Evolutionary conservation across 2,329 filamentous ascomycete species (phyloP), one percentile per base, ranked within the genome.

Genomic region (Penicillium oxalicum): DNA sequence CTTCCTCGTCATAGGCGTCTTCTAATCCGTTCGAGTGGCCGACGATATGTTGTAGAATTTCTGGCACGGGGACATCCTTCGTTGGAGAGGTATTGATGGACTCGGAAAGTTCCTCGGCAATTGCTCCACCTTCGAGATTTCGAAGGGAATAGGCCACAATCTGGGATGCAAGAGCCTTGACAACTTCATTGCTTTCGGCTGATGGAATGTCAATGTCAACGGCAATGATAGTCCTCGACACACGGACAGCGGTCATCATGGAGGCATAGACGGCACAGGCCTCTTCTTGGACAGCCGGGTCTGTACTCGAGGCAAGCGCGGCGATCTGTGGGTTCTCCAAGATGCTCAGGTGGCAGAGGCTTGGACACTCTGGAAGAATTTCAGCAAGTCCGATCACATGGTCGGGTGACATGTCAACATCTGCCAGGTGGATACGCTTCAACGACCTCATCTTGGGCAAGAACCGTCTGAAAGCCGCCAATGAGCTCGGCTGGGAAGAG

Each of bases 181-280:
- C 54, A 37, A 56, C 54, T 65, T 96, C 93, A 47, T 87, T 88
- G n/a, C 86, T 87, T 48, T 88, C 83, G 24, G 83, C 77, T 29
- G 79, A 83, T 0, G 91, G 93, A 2, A 94, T 84, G 59, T 97
- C 91, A 50, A 97, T 88, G 64, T 97, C 93, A 51, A 98, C 80
- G 50, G 89, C 91, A 28, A 97, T 83, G 29, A 98, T 79, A 11
- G 86, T 87, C 44, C 82, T 80, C 1, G 90, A 95, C 0, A 96
- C 80, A 45, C 91, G 83, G 1, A 89, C 86, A 0, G 91, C 91
- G 4, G 90, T 87, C 72, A 95, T 85, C 18, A 97, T 77, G 2
- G 91, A 95, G 1, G 93, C 90, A 65, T 95, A 97, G 5, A 97
- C 72, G 1, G 93, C 93, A 60, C 88, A 95, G 0, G 93, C 91